Conservation (phyloP, 441 rosid species). For the Euphorbia schlechtendalii region DNA sequence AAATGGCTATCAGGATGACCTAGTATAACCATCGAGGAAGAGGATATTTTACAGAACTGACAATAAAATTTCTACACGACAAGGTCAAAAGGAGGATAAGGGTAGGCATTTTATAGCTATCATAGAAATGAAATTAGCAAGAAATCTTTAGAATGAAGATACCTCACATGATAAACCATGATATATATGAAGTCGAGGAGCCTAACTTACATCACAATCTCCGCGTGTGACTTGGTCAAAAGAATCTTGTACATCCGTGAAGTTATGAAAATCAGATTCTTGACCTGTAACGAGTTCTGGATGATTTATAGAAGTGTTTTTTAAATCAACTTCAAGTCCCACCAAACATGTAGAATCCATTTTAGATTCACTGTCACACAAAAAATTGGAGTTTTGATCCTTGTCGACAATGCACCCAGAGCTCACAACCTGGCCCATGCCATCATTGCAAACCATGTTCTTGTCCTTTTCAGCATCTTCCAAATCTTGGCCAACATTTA, state of each 20-base stretch:
- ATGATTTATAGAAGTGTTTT: slow-evolving; percentile 24
- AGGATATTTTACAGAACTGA: neutral
- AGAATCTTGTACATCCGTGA: slow-evolving; percentile 33
- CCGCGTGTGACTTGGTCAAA: slow-evolving; percentile 23
- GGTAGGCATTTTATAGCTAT: neutral
- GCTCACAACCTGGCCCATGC: slow-evolving; percentile 24
- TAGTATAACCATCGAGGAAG: neutral
- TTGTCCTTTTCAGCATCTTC: slow-evolving; percentile 27
- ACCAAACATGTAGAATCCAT: slow-evolving; percentile 16
- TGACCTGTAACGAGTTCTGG: slow-evolving; percentile 27
- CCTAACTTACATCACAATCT: slow-evolving; percentile 48
- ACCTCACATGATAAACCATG: slow-evolving; percentile 15
- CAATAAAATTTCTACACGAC: too few relatives aligned
- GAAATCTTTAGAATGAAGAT: neutral
- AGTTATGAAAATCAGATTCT: slow-evolving; percentile 33
- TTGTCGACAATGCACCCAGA: slow-evolving; percentile 30
- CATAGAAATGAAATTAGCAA: neutral
- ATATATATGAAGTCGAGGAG: neutral
- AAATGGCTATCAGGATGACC: neutral
- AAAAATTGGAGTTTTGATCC: slow-evolving; percentile 22
- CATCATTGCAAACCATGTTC: slow-evolving; percentile 25
- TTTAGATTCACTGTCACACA: slow-evolving; percentile 31
- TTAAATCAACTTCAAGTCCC: slow-evolving; percentile 25
- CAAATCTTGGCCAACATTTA: slow-evolving; percentile 31
- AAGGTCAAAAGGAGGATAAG: neutral